A percentile compares a stretch with the other conserved stretches of the same genome.
These are phyloP conservation scores for Vanderwaltozyma verrucispora DNA, from an alignment of 805 yeast genomes.

Conservation along the genomic window DNA sequence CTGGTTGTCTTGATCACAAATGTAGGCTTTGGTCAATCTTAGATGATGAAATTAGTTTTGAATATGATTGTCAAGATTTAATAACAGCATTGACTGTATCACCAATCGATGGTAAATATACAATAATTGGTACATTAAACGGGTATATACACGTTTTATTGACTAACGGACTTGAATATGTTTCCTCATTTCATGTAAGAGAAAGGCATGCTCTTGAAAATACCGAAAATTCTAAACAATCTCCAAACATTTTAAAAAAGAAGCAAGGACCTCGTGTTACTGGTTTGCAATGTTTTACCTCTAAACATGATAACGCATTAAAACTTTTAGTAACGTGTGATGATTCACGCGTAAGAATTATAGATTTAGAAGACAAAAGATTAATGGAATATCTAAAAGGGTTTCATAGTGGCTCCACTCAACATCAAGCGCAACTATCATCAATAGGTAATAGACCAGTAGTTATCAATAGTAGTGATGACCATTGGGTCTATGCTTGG, in stretches of 20 bases:
- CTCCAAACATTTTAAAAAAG: not conserved
- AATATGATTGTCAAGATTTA: constrained; percentile 50
- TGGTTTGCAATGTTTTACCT: constrained; percentile 49
- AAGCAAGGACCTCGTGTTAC: constrained; percentile 54
- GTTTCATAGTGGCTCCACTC: constrained; percentile 55
- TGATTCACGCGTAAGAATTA: constrained; percentile 67
- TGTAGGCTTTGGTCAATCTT: constrained; percentile 78
- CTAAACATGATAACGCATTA: constrained; percentile 5
- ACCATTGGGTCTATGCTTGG: constrained; percentile 84
- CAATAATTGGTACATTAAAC: constrained; percentile 66
- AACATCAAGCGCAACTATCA: constrained; percentile 45
- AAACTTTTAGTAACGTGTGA: constrained; percentile 60
- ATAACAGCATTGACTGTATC: constrained; percentile 70
- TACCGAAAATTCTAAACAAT: constrained; percentile 17
- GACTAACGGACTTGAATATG: constrained; percentile 49
- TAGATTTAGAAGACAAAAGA: constrained; percentile 42
- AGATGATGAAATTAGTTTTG: constrained; percentile 54
- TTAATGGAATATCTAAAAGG: constrained; percentile 70
- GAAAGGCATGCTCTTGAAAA: constrained; percentile 30
- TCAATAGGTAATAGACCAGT: constrained; percentile 21
- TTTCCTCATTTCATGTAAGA: constrained; percentile 36
- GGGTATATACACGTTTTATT: constrained; percentile 56
- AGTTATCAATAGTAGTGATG: constrained; percentile 76
- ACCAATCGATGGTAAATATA: constrained; percentile 48
- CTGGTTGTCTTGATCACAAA: constrained; percentile 70